Evolutionary conservation across 495 filamentous ascomycete species (phyloP), one percentile per base, ranked within the genome.

Genomic region (Xylaria bambusicola): DNA sequence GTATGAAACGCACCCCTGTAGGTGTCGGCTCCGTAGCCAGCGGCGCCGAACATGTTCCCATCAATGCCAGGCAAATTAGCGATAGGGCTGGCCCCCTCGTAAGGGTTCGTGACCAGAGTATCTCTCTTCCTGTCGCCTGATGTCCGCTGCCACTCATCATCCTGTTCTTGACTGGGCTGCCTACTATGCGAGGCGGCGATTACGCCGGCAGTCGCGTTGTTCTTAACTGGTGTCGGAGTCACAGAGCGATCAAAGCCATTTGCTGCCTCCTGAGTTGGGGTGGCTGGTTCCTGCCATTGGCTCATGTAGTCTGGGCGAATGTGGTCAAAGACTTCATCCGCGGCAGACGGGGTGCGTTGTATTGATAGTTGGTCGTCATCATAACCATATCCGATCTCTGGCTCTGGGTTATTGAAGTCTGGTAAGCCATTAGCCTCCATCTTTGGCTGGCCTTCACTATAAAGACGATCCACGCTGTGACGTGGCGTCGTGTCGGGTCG

Each of bases 401-500:
- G 88, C 76, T 91, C 78, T 6, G 84, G 84, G 67, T 88, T 75
- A 38, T 83, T 62, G 23, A 78, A 68, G 62, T 82, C 79, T 13
- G 88, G 88, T 45, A 91, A 58, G 57, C 84, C 82, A 70, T 77
- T 92, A 20, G 86, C 80, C 23, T 75, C 80, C 74, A 93, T 68
- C 58, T 79, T 77, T 17, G 81, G 77, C 0, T 79, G 73, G 12
- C 84, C 73, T 18, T 87, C 80, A 18, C 86, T 82, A 27, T 82
- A 73, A 20, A 88, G 85, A 45, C 83, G 79, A 42, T 89, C 84
- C 33, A 90, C 76, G 65, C 89, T 93, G 59, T 90, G 88, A n/a
- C 83, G 84, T n/a, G 89, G 88, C 10, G 89, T 91, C 23, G 80
- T 79, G 20, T 82, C 80, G n/a, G 79, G 77, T 45, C 71, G 70